These are phyloP conservation scores for Cajanus cajan DNA, from an alignment of 306 rosid species.

Conservation along the genomic window DNA sequence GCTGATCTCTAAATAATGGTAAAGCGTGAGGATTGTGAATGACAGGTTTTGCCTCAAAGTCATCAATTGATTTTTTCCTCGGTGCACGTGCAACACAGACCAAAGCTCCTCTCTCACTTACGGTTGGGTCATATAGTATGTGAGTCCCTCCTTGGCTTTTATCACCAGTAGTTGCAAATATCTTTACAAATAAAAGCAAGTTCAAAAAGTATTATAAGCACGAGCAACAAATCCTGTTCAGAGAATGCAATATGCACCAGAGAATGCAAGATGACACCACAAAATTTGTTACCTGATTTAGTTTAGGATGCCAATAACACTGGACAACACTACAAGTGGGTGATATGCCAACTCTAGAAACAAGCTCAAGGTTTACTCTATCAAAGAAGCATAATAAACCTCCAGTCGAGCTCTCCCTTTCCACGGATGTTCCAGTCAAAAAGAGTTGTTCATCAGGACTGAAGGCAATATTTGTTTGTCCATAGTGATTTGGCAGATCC, in stretches of 20 bases:
- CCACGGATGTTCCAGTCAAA: conserved; percentile 89
- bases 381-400: conserved; percentile 87
- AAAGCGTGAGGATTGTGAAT: conserved; percentile 91
- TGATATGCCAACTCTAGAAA: conserved; percentile 87
- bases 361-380: conserved; percentile 75
- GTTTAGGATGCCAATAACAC: conserved; percentile 94
- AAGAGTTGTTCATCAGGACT: conserved; percentile 92
- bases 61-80: conserved; percentile 84
- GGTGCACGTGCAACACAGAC: conserved; percentile 98
- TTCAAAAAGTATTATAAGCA: conserved; percentile 12
- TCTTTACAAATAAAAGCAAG: conserved; percentile 44
- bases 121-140: conserved; percentile 74
- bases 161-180: conserved; percentile 84
- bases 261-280: conserved; percentile 14
- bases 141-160: conserved; percentile 96
- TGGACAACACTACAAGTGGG: conserved; percentile 83
- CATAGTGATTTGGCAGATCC: conserved; percentile 86
- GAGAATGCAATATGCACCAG: conserved; percentile 12
- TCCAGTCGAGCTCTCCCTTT: conserved; percentile 78
- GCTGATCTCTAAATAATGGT: conserved; percentile 91
- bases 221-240: conserved; percentile 20
- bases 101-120: conserved; percentile 95
- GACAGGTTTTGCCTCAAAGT: conserved; percentile 84
- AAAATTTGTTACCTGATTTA: conserved; percentile 71
- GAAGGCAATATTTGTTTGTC: conserved; percentile 83